Conservation (phyloP, 164 flowering plant species). For the Umbilicus rupestris region DNA sequence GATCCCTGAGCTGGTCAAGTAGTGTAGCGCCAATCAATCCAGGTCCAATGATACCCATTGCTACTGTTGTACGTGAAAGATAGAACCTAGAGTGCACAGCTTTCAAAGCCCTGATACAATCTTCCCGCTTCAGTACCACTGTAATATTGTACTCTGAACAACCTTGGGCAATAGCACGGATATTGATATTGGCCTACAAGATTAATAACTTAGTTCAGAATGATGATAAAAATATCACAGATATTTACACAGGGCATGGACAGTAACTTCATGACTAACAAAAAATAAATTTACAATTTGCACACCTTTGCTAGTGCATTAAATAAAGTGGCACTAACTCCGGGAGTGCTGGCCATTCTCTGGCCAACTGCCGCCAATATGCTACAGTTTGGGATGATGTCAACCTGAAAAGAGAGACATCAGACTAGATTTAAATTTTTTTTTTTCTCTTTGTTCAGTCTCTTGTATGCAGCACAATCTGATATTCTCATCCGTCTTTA, state of each 20-base stretch:
- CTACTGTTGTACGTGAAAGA: slow-evolving; percentile 78
- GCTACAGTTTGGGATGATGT: slow-evolving; percentile 76
- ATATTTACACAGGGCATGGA: not conserved
- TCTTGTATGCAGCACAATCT: not conserved
- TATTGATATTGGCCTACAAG: slow-evolving; percentile 81
- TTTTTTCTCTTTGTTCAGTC: not conserved
- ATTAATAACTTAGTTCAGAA: not conserved
- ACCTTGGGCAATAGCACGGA: slow-evolving; percentile 97
- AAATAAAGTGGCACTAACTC: slow-evolving; percentile 95
- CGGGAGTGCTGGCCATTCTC: slow-evolving; percentile 97
- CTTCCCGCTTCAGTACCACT: slow-evolving; percentile 83
- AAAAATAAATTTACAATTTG: not conserved
- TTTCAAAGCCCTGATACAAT: slow-evolving; percentile 77
- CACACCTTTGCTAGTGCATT: slow-evolving; percentile 91
- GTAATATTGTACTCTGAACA: slow-evolving; percentile 94
- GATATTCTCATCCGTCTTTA: not conserved
- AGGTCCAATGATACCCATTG: slow-evolving; percentile 95
- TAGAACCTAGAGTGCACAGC: slow-evolving; percentile 94
- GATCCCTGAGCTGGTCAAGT: slow-evolving; percentile 92
- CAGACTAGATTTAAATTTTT: not conserved
- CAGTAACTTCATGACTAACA: not conserved
- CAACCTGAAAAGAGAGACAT: slow-evolving; percentile 43
- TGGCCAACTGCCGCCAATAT: slow-evolving; percentile 96
- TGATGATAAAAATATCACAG: not conserved
- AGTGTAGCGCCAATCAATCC: slow-evolving; percentile 86